Base-by-base conservation (phyloP, 1,284 basidiomycete genomes). In the Singerocomus inundabilis region DNA sequence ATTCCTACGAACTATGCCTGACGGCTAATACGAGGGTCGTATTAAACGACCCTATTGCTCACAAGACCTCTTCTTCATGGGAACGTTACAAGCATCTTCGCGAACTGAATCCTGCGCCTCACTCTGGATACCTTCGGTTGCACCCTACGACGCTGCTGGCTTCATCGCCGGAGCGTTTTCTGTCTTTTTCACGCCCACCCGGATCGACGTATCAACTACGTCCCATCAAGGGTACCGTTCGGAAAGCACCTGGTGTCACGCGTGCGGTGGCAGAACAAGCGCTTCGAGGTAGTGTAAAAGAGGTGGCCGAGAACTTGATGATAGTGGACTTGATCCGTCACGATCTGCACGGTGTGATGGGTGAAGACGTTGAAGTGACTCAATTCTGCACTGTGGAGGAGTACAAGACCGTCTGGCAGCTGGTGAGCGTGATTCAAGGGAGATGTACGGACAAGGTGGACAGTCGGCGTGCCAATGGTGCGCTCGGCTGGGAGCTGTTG, bases 231-330 rank as follows among this genome's bases (percentile, higher is more conserved):
- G 96, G 96, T 6, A 98, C 93, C 2, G 72, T 91, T 24, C 80
- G 81, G 44, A 90, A 89, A 64, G 78, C 72, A 6, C 79, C 80
- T 13, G 76, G 74, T 13, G 73, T 87, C 47, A 84, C 79, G 21
- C 81, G 84, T 10, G 77, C 76, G 30, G 72, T 79, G 32, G 88
- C 88, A 9, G 84, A 87, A 60, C 58, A 80, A 59, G 69, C 78
- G 3, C 73, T 99, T 29, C 75, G 79, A 21, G 84, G 82, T 6
- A 94, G 91, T 64, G 73, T 76, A 36, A 99, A 98, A 70, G 96
- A 99, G 68, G 84, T 96, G 2, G 96, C 95, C 0, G 96, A 98
- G 72, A 99, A 99, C 66, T 72, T 98, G 46, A 98, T 99, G 96
- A 98, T 99, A 57, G 96, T 98, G 21, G 96, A 98, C 65, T 79